Evolutionary conservation across 2,329 filamentous ascomycete genomes (phyloP).

Genomic region (Paraphoma chrysanthemicola): DNA sequence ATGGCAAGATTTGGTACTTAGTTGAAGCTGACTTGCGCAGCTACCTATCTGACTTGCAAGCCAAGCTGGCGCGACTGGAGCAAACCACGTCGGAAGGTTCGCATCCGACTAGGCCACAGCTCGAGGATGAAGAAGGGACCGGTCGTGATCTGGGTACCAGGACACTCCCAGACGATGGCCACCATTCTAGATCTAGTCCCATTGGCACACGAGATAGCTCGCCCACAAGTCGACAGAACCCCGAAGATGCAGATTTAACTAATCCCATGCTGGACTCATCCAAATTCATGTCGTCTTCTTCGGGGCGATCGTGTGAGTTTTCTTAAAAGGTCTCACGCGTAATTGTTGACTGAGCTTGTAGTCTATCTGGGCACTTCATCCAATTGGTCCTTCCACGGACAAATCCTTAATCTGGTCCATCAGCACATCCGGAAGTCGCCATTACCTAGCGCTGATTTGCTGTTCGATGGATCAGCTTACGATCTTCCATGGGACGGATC

Average conservation of each 20-base stretch:
- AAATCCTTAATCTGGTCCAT: slow-evolving; percentile 58
- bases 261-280: slow-evolving; percentile 35
- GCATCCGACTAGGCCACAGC: background rate
- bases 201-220: slow-evolving; percentile 25
- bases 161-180: slow-evolving; percentile 11
- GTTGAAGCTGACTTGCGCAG: slow-evolving; percentile 9
- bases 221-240: slow-evolving; percentile 23
- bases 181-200: slow-evolving; percentile 14
- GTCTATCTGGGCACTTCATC: slow-evolving; percentile 64
- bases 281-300: slow-evolving; percentile 35
- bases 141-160: background rate
- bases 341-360: slow-evolving; percentile 22
- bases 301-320: slow-evolving; percentile 25
- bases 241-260: slow-evolving; percentile 26
- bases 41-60: slow-evolving; percentile 35
- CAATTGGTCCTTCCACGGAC: slow-evolving; percentile 63
- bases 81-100: slow-evolving; percentile 4
- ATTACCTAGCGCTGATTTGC: slow-evolving; percentile 52
- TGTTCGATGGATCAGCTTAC: slow-evolving; percentile 62
- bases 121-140: too few relatives aligned
- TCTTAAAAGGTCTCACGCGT: background rate
- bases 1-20: background rate
- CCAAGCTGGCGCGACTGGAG: slow-evolving; percentile 29
- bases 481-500: slow-evolving; percentile 60
- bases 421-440: slow-evolving; percentile 55